Conservation (phyloP, 306 rosid genomes). For the Biancaea sappan region DNA sequence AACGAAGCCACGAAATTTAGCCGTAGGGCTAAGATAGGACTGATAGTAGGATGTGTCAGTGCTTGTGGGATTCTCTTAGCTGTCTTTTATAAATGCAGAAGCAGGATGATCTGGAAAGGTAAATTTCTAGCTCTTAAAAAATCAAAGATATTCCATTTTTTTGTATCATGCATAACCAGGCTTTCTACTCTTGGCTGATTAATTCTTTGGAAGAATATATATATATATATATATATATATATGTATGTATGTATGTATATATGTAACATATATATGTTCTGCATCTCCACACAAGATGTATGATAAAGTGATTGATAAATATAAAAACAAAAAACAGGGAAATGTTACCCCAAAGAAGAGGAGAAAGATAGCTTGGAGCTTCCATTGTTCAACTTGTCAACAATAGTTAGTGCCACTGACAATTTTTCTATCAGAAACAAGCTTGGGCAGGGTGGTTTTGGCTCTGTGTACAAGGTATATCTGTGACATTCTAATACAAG, state of each 20-base stretch:
- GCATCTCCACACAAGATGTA: too few species aligned
- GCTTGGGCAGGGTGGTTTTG: constrained; percentile 16
- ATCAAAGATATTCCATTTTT: not conserved
- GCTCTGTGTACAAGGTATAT: constrained; percentile 1
- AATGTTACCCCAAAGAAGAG: not conserved
- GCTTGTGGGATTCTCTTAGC: constrained; percentile 31
- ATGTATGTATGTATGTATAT: too few species aligned
- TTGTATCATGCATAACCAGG: not conserved
- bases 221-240: too few species aligned
- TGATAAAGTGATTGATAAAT: too few species aligned
- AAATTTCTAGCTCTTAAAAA: not conserved
- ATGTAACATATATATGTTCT: too few species aligned
- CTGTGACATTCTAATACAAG: not conserved
- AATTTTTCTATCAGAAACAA: constrained; percentile 2
- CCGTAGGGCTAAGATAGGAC: constrained; percentile 31
- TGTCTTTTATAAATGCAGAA: constrained; percentile 28
- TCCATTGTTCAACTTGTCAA: constrained; percentile 28
- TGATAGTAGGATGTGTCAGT: constrained; percentile 24
- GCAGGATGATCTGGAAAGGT: constrained; percentile 34
- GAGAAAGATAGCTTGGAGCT: constrained; percentile 28
- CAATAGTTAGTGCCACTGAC: constrained; percentile 12
- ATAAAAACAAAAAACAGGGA: not conserved
- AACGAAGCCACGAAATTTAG: not conserved
- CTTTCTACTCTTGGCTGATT: not conserved
- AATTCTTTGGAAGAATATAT: too few species aligned